A percentile compares a stretch with the other conserved stretches of the same genome.
Conservation (phyloP, 2,329 filamentous ascomycete genomes). For the Ophiognomonia clavigignenti-juglandacearum region DNA sequence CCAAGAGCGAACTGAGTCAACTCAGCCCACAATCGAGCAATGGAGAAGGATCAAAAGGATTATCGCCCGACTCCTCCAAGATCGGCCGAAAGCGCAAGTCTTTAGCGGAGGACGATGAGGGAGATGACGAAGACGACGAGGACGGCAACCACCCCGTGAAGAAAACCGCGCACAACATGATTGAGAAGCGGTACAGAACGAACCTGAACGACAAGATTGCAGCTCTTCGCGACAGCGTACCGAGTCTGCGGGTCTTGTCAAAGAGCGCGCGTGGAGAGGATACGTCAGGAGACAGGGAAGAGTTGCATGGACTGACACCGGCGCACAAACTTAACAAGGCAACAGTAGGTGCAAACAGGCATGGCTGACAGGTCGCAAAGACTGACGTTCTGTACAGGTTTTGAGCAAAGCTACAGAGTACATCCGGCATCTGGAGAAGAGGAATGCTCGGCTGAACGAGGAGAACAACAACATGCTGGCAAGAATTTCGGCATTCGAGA, state of each 20-base stretch:
- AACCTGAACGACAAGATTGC: slow-evolving; percentile 98
- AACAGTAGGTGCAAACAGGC: slow-evolving; percentile 52
- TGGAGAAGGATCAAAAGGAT: slow-evolving; percentile 42
- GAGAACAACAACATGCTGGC: slow-evolving; percentile 78
- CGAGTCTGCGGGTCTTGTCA: slow-evolving; percentile 79
- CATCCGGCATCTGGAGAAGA: slow-evolving; percentile 87
- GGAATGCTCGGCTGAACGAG: slow-evolving; percentile 75
- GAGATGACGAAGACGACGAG: slow-evolving; percentile 56
- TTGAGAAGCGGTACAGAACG: slow-evolving; percentile 93
- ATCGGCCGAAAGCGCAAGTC: slow-evolving; percentile 64
- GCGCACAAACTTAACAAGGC: slow-evolving; percentile 97
- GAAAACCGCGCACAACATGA: slow-evolving; percentile 97
- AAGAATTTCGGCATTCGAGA: slow-evolving; percentile 69
- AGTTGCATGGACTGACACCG: slow-evolving; percentile 74
- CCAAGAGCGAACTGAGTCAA: slow-evolving; percentile 52
- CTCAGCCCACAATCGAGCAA: slow-evolving; percentile 53
- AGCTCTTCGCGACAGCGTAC: slow-evolving; percentile 84
- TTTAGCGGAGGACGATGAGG: slow-evolving; percentile 52
- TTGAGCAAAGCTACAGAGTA: slow-evolving; percentile 95
- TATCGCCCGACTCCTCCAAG: slow-evolving; percentile 58
- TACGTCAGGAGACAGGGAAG: slow-evolving; percentile 69
- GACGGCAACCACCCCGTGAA: slow-evolving; percentile 59
- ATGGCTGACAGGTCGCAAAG: no score
- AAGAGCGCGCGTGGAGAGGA: slow-evolving; percentile 67
- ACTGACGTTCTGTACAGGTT: slow-evolving; percentile 40